Evolutionary conservation across 1,284 basidiomycete species (phyloP).

Genomic region (Singerocomus inundabilis): DNA sequence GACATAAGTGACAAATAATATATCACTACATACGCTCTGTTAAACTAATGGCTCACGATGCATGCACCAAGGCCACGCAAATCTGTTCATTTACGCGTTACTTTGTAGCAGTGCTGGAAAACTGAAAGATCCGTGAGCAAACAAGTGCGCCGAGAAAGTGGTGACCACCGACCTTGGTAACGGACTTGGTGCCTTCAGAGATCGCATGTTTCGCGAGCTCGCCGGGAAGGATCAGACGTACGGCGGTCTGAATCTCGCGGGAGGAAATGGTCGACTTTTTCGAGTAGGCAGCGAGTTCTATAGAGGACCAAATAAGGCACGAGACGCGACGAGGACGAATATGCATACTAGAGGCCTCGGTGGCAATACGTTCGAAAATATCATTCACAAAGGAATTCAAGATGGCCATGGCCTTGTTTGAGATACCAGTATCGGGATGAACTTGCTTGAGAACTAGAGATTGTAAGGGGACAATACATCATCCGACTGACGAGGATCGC

Average conservation of each 20-base stretch:
- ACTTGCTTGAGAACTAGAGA: conserved; percentile 63
- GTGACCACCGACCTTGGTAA: conserved; percentile 37
- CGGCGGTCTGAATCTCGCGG: conserved; percentile 80
- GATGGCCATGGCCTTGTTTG: conserved; percentile 81
- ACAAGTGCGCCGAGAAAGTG: not conserved
- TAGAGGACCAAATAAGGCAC: not conserved
- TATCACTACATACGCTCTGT: conserved; percentile 13
- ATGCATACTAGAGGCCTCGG: conserved; percentile 60
- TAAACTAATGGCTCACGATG: conserved; percentile 24
- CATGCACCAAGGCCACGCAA: conserved; percentile 14
- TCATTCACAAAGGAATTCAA: conserved; percentile 76
- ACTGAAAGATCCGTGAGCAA: conserved; percentile 36
- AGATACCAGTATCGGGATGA: conserved; percentile 79
- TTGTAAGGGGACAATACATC: not conserved
- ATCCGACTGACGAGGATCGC: not conserved
- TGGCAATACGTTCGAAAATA: conserved; percentile 76
- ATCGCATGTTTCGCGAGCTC: conserved; percentile 67
- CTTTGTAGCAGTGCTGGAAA: conserved; percentile 66
- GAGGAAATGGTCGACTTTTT: conserved; percentile 74
- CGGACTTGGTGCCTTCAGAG: conserved; percentile 74
- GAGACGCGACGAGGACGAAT: not conserved
- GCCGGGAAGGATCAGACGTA: conserved; percentile 75
- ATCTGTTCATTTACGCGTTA: conserved; percentile 23
- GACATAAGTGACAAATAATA: conserved; percentile 23
- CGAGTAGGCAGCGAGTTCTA: conserved; percentile 75